Evolutionary conservation across 2,329 filamentous ascomycete genomes (phyloP).

Genomic region (Penicillium sclerotigenum): DNA sequence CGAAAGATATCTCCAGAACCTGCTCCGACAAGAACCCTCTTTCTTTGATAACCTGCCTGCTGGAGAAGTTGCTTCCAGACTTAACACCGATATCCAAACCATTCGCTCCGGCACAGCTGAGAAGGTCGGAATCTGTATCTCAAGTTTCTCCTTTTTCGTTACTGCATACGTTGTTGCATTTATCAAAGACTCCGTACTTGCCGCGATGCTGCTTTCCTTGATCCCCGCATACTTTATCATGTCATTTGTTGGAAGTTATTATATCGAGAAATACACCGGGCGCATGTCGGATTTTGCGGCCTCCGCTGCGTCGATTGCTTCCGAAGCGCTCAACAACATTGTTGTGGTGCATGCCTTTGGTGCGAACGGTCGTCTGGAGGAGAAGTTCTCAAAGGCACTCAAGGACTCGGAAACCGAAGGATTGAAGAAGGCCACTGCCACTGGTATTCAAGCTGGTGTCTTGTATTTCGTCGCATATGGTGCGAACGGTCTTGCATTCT

Average conservation of each 20-base stretch:
- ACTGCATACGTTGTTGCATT: constrained; percentile 67
- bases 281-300: constrained; percentile 54
- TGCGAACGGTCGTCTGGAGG: constrained; percentile 57
- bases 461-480: constrained; percentile 67
- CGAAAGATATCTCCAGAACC: constrained; percentile 56
- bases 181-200: constrained; percentile 59
- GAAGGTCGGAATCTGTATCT: constrained; percentile 65
- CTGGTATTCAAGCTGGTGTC: constrained; percentile 58
- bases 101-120: constrained; percentile 67
- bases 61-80: constrained; percentile 61
- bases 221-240: constrained; percentile 62
- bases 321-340: constrained; percentile 60
- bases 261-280: constrained; percentile 50
- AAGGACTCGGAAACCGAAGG: constrained; percentile 51
- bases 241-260: constrained; percentile 55
- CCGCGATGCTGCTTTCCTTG: constrained; percentile 62
- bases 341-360: constrained; percentile 63
- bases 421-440: constrained; percentile 56
- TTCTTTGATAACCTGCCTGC: constrained; percentile 63
- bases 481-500: constrained; percentile 65
- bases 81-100: constrained; percentile 64
- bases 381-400: constrained; percentile 56
- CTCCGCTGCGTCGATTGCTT: constrained; percentile 60
- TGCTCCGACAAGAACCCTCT: constrained; percentile 60
- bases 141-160: constrained; percentile 62